Conservation (phyloP, 352 stramenopile genomes). For the Aphanomyces astaci region DNA sequence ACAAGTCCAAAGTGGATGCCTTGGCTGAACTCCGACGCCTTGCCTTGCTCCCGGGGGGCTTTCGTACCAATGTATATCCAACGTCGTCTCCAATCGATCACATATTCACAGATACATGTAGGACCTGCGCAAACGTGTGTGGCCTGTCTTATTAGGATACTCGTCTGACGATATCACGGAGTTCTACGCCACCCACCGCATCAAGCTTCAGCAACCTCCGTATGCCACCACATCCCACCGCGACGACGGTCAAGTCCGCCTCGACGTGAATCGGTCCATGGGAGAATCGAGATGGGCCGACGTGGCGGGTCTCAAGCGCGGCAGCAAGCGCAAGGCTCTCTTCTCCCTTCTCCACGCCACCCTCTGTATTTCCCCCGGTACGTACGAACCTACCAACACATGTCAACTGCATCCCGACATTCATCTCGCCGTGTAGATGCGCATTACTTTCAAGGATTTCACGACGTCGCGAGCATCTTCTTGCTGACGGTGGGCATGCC, state of each 20-base stretch:
- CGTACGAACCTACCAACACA: no score
- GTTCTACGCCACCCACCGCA: background rate
- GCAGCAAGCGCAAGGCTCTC: constrained; percentile 34
- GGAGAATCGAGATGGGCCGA: constrained; percentile 29
- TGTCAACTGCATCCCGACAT: no score
- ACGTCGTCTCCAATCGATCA: no score
- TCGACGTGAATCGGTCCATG: constrained; percentile 80
- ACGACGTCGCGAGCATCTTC: constrained; percentile 88
- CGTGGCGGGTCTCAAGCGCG: background rate
- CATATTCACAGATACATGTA: no score
- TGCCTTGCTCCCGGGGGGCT: constrained; percentile 8
- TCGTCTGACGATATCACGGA: background rate
- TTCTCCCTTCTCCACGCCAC: constrained; percentile 58
- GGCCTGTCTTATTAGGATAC: constrained; percentile 47
- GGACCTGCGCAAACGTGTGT: constrained; percentile 51
- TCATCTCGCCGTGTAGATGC: no score
- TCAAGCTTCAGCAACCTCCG: constrained; percentile 18
- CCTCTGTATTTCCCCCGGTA: constrained; percentile 54
- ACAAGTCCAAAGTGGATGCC: background rate
- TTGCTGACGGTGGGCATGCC: constrained; percentile 73
- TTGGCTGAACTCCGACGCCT: background rate
- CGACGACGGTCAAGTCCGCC: constrained; percentile 65
- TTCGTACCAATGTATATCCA: constrained; percentile 1
- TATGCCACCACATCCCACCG: constrained; percentile 33
- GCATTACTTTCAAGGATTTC: constrained; percentile 89